phyloP scores from a whole-genome alignment of 2,329 filamentous ascomycete genomes.

The Neodidymelliopsis sp. region DNA sequence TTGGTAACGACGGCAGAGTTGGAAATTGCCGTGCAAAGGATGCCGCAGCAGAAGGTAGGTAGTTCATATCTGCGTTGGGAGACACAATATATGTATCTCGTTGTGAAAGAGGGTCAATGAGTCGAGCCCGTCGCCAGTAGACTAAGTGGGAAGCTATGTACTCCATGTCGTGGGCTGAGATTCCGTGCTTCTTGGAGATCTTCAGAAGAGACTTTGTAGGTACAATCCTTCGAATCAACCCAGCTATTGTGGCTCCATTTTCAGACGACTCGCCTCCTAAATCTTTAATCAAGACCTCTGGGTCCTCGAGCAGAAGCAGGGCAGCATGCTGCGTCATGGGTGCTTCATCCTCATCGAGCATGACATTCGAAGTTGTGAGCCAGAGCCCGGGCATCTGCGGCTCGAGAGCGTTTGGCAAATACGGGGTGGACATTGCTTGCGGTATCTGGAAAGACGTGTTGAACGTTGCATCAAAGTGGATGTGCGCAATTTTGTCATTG shows the following conservation, averaged over 20 bases:
- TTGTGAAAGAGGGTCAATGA: constrained; percentile 88
- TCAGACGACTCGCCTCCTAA: constrained; percentile 75
- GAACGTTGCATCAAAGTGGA: constrained; percentile 72
- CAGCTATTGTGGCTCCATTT: constrained; percentile 77
- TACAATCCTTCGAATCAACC: constrained; percentile 68
- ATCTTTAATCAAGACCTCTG: constrained; percentile 77
- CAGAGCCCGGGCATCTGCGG: constrained; percentile 77
- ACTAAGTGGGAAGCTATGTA: constrained; percentile 92
- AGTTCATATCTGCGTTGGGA: constrained; percentile 81
- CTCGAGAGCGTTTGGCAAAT: constrained; percentile 73
- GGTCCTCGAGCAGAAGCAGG: constrained; percentile 82
- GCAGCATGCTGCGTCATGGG: constrained; percentile 86
- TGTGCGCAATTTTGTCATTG: constrained; percentile 82
- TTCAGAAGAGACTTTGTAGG: constrained; percentile 74
- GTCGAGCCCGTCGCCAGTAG: constrained; percentile 92
- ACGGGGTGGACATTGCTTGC: constrained; percentile 70
- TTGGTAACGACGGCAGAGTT: constrained; percentile 80
- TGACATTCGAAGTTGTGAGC: constrained; percentile 85
- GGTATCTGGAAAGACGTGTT: constrained; percentile 71
- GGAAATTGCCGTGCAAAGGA: constrained; percentile 83
- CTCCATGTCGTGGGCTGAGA: constrained; percentile 81
- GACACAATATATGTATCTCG: constrained; percentile 91
- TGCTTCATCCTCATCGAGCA: constrained; percentile 72
- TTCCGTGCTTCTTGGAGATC: constrained; percentile 72
- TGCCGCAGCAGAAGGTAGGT: constrained; percentile 71